Percentiles rank a stretch among this genome's conserved stretches.
Evolutionary conservation across 2,329 filamentous ascomycete genomes (phyloP).

Genomic region (Graphiopsis chlorocephala): DNA sequence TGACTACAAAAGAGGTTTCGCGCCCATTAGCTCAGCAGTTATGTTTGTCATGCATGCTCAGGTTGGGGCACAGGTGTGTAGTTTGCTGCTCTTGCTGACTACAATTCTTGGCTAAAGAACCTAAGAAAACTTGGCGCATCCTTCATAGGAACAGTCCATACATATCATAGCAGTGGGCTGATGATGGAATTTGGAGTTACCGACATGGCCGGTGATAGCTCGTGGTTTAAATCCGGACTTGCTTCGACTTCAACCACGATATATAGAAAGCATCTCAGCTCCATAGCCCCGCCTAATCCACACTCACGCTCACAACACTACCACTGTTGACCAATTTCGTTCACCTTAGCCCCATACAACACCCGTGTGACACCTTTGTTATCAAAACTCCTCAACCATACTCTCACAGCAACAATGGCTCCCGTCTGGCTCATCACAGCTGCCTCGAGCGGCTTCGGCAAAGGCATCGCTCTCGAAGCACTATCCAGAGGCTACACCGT

Average conservation of each 20-base stretch:
- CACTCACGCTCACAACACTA: not conserved
- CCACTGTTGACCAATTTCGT: too few relatives aligned
- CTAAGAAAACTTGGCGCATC: not conserved
- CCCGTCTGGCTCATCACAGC: conserved; percentile 39
- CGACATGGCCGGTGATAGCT: not conserved
- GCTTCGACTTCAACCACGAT: not conserved
- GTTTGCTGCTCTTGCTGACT: not conserved
- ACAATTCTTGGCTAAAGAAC: not conserved
- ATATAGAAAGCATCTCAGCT: not conserved
- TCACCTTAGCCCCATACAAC: not conserved
- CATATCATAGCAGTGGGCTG: not conserved
- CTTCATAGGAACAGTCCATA: not conserved
- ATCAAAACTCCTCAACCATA: conserved; percentile 1
- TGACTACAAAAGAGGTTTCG: not conserved
- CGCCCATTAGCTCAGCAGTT: not conserved
- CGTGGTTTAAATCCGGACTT: not conserved
- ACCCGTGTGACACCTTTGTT: not conserved
- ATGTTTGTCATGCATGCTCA: not conserved
- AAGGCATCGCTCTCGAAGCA: conserved; percentile 45
- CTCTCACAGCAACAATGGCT: not conserved
- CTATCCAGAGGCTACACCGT: conserved; percentile 43
- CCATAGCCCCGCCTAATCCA: not conserved
- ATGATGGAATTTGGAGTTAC: not conserved
- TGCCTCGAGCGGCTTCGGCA: conserved; percentile 47
- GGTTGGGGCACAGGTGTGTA: not conserved